These are phyloP conservation scores for Cucurbita ficifolia DNA, from an alignment of 306 rosid genomes.

Conservation along the genomic window DNA sequence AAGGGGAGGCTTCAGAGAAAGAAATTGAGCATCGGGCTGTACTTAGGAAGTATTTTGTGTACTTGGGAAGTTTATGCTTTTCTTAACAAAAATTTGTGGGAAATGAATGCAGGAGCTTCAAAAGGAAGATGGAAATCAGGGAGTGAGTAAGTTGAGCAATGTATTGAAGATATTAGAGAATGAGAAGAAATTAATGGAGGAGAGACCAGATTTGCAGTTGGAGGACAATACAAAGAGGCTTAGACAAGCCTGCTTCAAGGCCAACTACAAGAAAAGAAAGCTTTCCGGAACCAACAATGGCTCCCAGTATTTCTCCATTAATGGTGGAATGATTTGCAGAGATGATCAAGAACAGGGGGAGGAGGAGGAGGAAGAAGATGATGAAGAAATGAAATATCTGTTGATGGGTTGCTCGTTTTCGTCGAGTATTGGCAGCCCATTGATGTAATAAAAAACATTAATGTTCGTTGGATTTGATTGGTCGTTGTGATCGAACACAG, in stretches of 20 bases:
- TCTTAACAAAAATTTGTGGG: no score
- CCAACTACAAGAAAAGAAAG: conserved; percentile 77
- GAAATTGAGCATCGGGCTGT: no score
- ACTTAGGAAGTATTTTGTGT: no score
- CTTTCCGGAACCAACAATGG: conserved; percentile 3
- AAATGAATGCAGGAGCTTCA: conserved; percentile 18
- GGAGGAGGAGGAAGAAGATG: conserved; percentile 3
- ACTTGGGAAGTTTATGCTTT: no score
- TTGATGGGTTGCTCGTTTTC: conserved; percentile 19
- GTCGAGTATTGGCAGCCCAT: neutral
- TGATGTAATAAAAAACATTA: neutral
- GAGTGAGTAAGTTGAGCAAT: conserved; percentile 24
- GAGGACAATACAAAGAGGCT: conserved; percentile 51
- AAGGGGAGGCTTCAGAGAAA: no score
- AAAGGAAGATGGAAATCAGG: conserved; percentile 24
- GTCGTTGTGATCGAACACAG: neutral
- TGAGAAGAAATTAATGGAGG: conserved; percentile 67
- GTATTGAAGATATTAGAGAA: conserved; percentile 43
- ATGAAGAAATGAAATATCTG: conserved; percentile 20
- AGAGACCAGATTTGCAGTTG: conserved; percentile 52
- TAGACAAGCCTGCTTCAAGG: conserved; percentile 83
- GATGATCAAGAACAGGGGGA: no score
- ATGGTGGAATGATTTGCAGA: no score
- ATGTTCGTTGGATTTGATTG: neutral
- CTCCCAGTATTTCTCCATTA: no score